Evolutionary conservation across 768 basidiomycete genomes (phyloP), one percentile per base, ranked within the genome.

Genomic region (Russula brevipes): DNA sequence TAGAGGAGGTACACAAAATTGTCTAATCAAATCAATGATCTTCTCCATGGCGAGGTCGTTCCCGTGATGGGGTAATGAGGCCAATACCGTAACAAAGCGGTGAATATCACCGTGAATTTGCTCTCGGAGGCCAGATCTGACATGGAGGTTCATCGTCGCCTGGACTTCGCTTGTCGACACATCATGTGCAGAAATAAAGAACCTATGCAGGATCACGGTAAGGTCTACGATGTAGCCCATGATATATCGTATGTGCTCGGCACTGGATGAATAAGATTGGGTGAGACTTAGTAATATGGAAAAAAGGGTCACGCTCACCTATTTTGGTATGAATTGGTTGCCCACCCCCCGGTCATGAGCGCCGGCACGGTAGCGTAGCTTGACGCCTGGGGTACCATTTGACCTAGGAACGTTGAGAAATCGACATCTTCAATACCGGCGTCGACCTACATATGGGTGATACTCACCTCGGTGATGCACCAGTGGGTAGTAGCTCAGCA

Each of bases 181-280:
- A 24, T 47, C 38, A 2, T 3, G 5, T 9, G 31, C 1, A 35
- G 31, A 42, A 24, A 24, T 33, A n/a, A 49, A 63, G 5, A 63
- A 4, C 2, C 19, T 10, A 9, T 30, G 12, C 16, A 54, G n/a
- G 17, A 59, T 47, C 5, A 54, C 45, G 5, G 45, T 63, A 31
- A 63, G 52, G 46, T 56, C 42, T 12, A 45, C 31, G n/a, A 56
- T 56, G 41, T 56, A 56, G 31, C 42, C 42, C 42, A 56, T 38
- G 2, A 45, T 31, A 35, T 33, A 44, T 2, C 17, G n/a, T 6
- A 45, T 33, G 7, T 56, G 24, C 24, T 24, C 24, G 24, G 24
- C 24, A 24, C 24, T 24, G 24, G 24, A 24, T 24, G 24, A 24
- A 24, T 24, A 24, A 24, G 24, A 24, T 24, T 24, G 24, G 24